phyloP scores from a whole-genome alignment of 2,329 filamentous ascomycete species.

The Aspergillus puulaauensis region DNA sequence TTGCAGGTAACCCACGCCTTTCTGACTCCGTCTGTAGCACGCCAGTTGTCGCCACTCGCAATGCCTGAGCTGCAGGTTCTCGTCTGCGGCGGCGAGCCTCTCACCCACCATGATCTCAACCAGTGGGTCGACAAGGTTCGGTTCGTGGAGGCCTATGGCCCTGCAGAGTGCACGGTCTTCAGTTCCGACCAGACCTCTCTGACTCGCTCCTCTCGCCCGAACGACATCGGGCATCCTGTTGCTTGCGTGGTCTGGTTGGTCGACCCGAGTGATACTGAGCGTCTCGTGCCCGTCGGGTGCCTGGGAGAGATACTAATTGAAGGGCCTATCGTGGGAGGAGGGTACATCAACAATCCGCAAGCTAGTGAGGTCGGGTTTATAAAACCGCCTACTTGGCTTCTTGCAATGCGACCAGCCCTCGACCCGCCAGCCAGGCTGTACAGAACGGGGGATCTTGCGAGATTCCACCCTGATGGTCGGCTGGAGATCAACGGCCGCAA shows the following conservation, averaged over 20 bases:
- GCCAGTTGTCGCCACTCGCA: constrained; percentile 5
- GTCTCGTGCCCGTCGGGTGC: constrained; percentile 14
- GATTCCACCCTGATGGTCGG: not conserved
- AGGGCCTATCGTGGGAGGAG: constrained; percentile 23
- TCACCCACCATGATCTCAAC: not conserved
- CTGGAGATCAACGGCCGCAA: not conserved
- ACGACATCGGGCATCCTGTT: not conserved
- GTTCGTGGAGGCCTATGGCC: not conserved
- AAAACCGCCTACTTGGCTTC: not conserved
- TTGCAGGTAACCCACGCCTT: constrained; percentile 28
- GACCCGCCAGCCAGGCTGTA: not conserved
- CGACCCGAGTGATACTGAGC: not conserved
- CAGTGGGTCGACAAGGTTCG: not conserved
- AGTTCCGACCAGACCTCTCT: not conserved
- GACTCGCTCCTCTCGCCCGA: not conserved
- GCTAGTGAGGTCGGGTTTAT: not conserved
- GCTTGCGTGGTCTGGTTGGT: constrained; percentile 1
- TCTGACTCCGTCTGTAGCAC: constrained; percentile 56
- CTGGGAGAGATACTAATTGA: constrained; percentile 12
- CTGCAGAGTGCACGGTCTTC: not conserved
- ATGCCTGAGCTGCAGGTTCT: not conserved
- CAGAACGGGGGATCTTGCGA: not conserved
- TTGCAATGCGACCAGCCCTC: not conserved
- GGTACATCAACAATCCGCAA: constrained; percentile 34
- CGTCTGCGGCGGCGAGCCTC: not conserved